Evolutionary conservation across 306 rosid species (phyloP), one percentile per base, ranked within the genome.

Genomic region (Acmispon strigosus): DNA sequence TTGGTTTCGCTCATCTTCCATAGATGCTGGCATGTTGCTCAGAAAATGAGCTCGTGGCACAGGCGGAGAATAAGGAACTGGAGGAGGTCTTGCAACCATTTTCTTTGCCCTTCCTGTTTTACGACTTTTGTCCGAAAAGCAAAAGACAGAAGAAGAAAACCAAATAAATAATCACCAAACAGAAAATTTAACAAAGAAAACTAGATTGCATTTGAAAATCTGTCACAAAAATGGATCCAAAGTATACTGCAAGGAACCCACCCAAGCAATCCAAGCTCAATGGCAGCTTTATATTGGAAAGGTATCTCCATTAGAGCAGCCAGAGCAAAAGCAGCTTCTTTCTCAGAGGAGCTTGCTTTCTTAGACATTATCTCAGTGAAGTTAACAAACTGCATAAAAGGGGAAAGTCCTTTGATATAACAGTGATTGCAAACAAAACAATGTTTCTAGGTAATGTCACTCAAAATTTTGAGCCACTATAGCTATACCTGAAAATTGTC

Each of bases 301-400:
- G 98, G 98, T 66, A 92, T 83, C 86, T 89, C 96, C 98, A 92
- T 92, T 13, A 92, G 92, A 52, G 98, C 96, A 72, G 96, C 92
- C 29, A 92, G 82, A 76, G 98, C 98, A 74, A 92, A 92, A 55
- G 94, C 86, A 65, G 92, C 76, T 86, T 89, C 98, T 84, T 86
- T 86, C 61, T 81, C 81, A 4, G 92, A 32, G 9, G 81, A 1
- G 71, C 79, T 58, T n/a, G 54, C 1, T 39, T 58, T 71, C 72
- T 64, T 77, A 10, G 86, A 65, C 96, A 86, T 84, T 7, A 92
- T 87, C 5, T 76, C 92, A 10, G 92, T 92, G 66, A 87, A 92
- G 80, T 92, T 89, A 43, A 92, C 98, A 66, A 89, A 92, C 96
- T 92, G 75, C 79, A 74, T 18, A 34, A 65, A 60, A 60, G 12